phyloP scores from a whole-genome alignment of 306 rosid genomes.

The Prunus armeniaca region DNA sequence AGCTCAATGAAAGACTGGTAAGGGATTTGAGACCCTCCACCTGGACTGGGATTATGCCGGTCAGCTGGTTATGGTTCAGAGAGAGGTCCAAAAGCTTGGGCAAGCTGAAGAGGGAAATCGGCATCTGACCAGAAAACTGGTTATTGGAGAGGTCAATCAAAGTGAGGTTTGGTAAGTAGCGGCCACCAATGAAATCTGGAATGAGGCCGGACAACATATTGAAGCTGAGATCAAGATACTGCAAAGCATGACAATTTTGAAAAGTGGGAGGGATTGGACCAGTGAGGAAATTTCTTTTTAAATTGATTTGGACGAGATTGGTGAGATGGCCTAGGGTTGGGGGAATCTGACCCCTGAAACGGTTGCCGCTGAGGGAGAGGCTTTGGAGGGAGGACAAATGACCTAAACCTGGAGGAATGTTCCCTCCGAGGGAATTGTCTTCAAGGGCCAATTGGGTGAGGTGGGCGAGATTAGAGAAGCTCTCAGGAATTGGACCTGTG shows the following conservation, averaged over 20 bases:
- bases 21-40: slow-evolving; percentile 65
- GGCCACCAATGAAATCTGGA: slow-evolving; percentile 64
- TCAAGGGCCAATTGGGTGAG: slow-evolving; percentile 74
- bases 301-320: slow-evolving; percentile 57
- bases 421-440: slow-evolving; percentile 70
- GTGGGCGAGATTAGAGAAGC: slow-evolving; percentile 60
- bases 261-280: slow-evolving; percentile 70
- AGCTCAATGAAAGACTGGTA: slow-evolving; percentile 62
- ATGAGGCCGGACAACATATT: slow-evolving; percentile 57
- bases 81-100: slow-evolving; percentile 67
- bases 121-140: slow-evolving; percentile 62
- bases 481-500: slow-evolving; percentile 71
- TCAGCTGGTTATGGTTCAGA: slow-evolving; percentile 68
- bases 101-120: slow-evolving; percentile 61
- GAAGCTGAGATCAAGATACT: slow-evolving; percentile 77
- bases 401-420: slow-evolving; percentile 78
- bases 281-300: slow-evolving; percentile 61
- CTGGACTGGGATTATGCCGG: slow-evolving; percentile 73
- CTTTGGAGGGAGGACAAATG: slow-evolving; percentile 58
- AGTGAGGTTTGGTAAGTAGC: slow-evolving; percentile 43
- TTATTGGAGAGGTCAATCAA: slow-evolving; percentile 74
- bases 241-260: slow-evolving; percentile 46
- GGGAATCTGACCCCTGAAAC: slow-evolving; percentile 72
- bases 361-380: slow-evolving; percentile 74
- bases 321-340: slow-evolving; percentile 55